Base-by-base conservation (phyloP, 2,329 filamentous ascomycete species). In the Talaromyces sp. region DNA sequence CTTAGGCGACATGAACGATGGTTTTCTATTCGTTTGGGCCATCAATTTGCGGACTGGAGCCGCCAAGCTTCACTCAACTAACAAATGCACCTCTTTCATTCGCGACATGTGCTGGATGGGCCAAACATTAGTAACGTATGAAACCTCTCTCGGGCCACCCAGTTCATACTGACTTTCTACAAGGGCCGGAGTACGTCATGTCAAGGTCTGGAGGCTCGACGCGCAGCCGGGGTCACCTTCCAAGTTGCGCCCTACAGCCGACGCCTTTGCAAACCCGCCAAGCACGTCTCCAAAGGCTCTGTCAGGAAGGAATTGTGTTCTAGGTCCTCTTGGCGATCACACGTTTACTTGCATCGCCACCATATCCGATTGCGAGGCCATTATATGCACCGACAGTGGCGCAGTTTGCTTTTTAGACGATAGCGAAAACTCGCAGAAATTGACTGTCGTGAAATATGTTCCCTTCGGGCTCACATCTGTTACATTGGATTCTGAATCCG, bases 31-130 rank as follows among this genome's bases (percentile, higher is more conserved):
- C 72, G 83, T 98, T 29, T 98, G 93, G 93, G 86, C 82, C 66
- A 85, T 97, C 65, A 92, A 96, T 69, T 78, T 88, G n/a, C 89
- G 87, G 55, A 95, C 86, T 10, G 93, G 93, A 19, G 84, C 88
- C 21, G 88, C 92, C 1, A 91, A 83, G 67, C 80, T 98, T 35
- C 82, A 87, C 84, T 93, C 82, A 72, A 96, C 84, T 81, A 98
- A 98, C 75, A 91, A 95, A 72, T 98, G 95, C 76, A 98, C 93
- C 7, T 92, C 90, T 19, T 87, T 86, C 63, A 85, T 98, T 68
- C 88, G 88, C 64, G 87, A 89, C 58, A 96, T 99, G 85, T 83
- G 89, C 46, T 99, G 95, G 93, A 86, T 97, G 75, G 93, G 93
- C 11, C 89, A 83, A 66, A 89, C 78, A 66, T 82, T 99, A 57